A percentile compares a stretch with the other conserved stretches of the same genome.
Conservation (phyloP, 2,329 filamentous ascomycete genomes). For the Trichophaea hybrida region DNA sequence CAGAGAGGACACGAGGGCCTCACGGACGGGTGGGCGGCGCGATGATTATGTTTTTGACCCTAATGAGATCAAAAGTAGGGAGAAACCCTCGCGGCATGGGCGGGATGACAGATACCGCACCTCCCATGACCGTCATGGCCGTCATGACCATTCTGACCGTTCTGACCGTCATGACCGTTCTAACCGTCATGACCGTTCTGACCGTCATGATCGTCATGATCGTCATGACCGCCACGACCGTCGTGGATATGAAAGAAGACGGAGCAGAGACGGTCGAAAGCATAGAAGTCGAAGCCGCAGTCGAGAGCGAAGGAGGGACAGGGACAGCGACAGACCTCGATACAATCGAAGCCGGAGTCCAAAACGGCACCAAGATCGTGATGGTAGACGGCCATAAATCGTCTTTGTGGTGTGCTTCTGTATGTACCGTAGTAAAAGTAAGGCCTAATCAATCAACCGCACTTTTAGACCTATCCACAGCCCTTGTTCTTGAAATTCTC, state of each 20-base stretch:
- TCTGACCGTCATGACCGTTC: too few species aligned
- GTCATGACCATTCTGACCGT: neutral
- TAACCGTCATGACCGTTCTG: neutral
- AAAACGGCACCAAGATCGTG: conserved; percentile 11
- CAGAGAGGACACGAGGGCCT: conserved; percentile 46
- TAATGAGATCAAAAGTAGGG: conserved; percentile 25
- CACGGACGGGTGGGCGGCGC: conserved; percentile 25
- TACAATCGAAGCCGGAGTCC: conserved; percentile 18
- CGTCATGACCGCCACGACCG: conserved; percentile 25
- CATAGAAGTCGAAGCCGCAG: conserved; percentile 19
- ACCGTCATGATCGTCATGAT: neutral
- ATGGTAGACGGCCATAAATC: neutral
- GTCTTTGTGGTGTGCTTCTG: neutral
- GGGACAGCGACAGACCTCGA: conserved; percentile 5
- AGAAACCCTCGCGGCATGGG: neutral
- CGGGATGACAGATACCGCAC: neutral
- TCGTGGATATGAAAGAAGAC: conserved; percentile 30
- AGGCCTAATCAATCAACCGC: neutral
- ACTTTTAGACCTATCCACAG: neutral
- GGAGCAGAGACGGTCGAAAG: conserved; percentile 29
- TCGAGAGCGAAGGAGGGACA: conserved; percentile 6
- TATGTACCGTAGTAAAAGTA: neutral
- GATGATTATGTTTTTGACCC: conserved; percentile 59
- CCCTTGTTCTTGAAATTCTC: neutral
- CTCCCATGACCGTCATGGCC: neutral